Conservation (phyloP, 2,329 filamentous ascomycete genomes). For the Pseudonectria foliicola region DNA sequence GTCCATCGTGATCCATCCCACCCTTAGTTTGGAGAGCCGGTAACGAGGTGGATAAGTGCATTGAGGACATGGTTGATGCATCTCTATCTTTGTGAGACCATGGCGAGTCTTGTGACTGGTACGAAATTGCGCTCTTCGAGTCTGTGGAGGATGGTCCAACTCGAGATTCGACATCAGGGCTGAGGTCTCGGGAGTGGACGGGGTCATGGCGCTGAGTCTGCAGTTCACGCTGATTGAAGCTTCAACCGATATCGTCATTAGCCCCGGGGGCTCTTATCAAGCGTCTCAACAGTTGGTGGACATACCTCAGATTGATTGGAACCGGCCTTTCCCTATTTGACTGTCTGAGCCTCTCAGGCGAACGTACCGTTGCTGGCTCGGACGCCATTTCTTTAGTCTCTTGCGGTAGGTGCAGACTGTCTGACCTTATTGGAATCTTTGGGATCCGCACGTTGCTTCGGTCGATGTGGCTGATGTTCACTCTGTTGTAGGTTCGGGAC, state of each 20-base stretch:
- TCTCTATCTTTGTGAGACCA: slow-evolving; percentile 10
- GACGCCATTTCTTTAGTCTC: neutral
- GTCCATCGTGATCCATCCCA: slow-evolving; percentile 10
- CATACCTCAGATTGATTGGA: slow-evolving; percentile 2
- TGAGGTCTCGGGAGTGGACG: neutral
- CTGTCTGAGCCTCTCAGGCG: neutral
- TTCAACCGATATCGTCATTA: neutral
- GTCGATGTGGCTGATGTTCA: too few relatives aligned
- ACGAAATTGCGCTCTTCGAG: slow-evolving; percentile 11
- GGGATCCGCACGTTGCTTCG: neutral
- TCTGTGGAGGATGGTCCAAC: slow-evolving; percentile 7
- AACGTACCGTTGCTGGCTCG: neutral
- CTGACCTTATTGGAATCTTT: neutral
- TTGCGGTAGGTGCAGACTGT: slow-evolving; percentile 1
- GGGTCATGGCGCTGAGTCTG: neutral
- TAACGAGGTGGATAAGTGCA: slow-evolving; percentile 9
- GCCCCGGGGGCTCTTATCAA: neutral
- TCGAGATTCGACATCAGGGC: neutral
- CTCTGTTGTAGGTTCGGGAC: too few relatives aligned
- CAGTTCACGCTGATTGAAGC: slow-evolving; percentile 3
- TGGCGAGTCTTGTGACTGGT: slow-evolving; percentile 8
- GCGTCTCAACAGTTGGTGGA: neutral
- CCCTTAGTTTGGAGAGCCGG: slow-evolving; percentile 13
- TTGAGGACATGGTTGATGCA: slow-evolving; percentile 12
- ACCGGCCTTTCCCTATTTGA: too few relatives aligned